A percentile compares a stretch with the other conserved stretches of the same genome.
Conservation (phyloP, 2,329 filamentous ascomycete species). For the Neonectria punicea region DNA sequence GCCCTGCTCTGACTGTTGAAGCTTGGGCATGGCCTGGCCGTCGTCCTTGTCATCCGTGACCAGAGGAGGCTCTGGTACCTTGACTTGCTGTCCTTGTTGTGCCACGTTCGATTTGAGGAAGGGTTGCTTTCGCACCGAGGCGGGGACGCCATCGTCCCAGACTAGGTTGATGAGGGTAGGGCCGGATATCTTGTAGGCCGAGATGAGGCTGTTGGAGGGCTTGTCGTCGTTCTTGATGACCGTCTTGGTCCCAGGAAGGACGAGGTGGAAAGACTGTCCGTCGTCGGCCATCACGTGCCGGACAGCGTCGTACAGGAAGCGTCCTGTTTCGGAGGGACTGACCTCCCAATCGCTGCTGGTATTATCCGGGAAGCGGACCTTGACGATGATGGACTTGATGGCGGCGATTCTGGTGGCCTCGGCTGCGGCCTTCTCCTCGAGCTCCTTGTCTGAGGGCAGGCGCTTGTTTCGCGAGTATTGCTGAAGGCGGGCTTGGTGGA, state of each 20-base stretch:
- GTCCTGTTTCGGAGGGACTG: slow-evolving; percentile 73
- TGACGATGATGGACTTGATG: slow-evolving; percentile 76
- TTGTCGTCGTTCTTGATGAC: slow-evolving; percentile 59
- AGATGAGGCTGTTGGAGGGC: slow-evolving; percentile 70
- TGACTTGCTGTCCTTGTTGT: slow-evolving; percentile 72
- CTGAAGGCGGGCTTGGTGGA: slow-evolving; percentile 75
- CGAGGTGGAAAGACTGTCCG: slow-evolving; percentile 76
- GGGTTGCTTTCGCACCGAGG: slow-evolving; percentile 62
- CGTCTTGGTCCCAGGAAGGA: slow-evolving; percentile 67
- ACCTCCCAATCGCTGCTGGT: slow-evolving; percentile 80
- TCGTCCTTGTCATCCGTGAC: slow-evolving; percentile 53
- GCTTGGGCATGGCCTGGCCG: slow-evolving; percentile 28
- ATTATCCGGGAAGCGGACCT: slow-evolving; percentile 89
- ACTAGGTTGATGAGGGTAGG: slow-evolving; percentile 79
- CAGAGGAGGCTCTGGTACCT: slow-evolving; percentile 67
- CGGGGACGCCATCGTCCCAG: slow-evolving; percentile 75
- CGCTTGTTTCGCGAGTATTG: slow-evolving; percentile 75
- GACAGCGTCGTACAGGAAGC: slow-evolving; percentile 79
- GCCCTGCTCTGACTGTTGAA: slow-evolving; percentile 49
- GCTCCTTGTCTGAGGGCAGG: slow-evolving; percentile 83
- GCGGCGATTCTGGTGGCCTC: slow-evolving; percentile 73
- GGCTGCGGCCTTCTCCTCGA: slow-evolving; percentile 74
- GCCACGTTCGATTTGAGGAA: slow-evolving; percentile 70
- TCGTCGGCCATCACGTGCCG: slow-evolving; percentile 73
- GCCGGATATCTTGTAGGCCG: slow-evolving; percentile 75